A percentile compares a stretch with the other conserved stretches of the same genome.
phyloP scores from a whole-genome alignment of 2,329 filamentous ascomycete genomes.

The Phialemonium atrogriseum region DNA sequence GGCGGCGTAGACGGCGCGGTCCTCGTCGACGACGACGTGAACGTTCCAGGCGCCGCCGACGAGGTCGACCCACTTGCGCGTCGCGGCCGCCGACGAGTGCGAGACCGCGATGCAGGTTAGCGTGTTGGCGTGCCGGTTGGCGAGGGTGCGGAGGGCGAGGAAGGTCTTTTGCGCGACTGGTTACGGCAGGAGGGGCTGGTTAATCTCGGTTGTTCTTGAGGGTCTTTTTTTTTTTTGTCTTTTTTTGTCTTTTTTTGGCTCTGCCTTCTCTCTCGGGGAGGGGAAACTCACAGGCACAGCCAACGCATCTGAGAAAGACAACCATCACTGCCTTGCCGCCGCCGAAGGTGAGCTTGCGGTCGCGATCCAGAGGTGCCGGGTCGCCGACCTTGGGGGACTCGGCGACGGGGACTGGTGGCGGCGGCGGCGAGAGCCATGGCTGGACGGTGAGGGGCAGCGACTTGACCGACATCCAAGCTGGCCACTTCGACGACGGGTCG shows the following conservation, averaged over 20 bases:
- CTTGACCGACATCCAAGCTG: constrained; percentile 41
- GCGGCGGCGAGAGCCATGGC: constrained; percentile 43
- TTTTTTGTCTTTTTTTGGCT: too few species aligned
- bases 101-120: constrained; percentile 51
- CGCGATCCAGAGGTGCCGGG: constrained; percentile 37
- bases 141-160: constrained; percentile 44
- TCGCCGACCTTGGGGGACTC: constrained; percentile 39
- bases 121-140: constrained; percentile 38
- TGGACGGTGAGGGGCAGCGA: constrained; percentile 43
- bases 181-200: too few species aligned
- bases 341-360: constrained; percentile 33
- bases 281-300: constrained; percentile 42
- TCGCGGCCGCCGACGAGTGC: constrained; percentile 48
- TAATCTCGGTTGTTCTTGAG: too few species aligned
- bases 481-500: constrained; percentile 21
- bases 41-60: constrained; percentile 50
- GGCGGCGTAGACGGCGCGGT: constrained; percentile 47
- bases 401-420: constrained; percentile 37
- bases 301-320: constrained; percentile 46
- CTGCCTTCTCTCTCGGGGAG: too few species aligned
- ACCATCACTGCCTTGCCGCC: constrained; percentile 36
- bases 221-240: too few species aligned
- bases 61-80: constrained; percentile 47
- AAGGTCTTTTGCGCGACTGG: constrained; percentile 50
- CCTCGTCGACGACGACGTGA: constrained; percentile 46